Percentiles rank a stretch among this genome's conserved stretches.
These are phyloP conservation scores for Zymoseptoria crescenta DNA, from an alignment of 2,329 filamentous ascomycete genomes.

Conservation along the genomic window DNA sequence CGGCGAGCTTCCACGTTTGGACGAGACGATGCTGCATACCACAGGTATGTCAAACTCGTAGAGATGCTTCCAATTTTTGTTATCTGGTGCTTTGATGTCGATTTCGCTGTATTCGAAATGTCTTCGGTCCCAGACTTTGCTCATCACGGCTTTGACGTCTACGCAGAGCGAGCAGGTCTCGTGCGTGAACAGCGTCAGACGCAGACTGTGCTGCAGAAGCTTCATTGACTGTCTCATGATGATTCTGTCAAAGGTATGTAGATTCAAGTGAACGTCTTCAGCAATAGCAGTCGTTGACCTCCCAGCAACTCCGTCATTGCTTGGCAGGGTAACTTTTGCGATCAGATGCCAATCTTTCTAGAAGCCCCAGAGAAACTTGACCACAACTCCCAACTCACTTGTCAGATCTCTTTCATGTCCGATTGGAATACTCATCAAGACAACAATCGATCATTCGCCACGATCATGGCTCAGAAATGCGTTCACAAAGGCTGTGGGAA, in stretches of 20 bases:
- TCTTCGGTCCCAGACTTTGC: slow-evolving; percentile 57
- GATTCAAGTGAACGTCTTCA: background rate
- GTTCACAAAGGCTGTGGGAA: slow-evolving; percentile 96
- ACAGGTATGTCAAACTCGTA: slow-evolving; percentile 81
- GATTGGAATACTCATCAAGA: background rate
- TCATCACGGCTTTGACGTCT: slow-evolving; percentile 60
- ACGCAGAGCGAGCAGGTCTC: slow-evolving; percentile 63
- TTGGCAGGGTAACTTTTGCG: background rate
- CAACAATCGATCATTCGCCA: background rate
- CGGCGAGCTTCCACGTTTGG: background rate
- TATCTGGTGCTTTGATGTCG: slow-evolving; percentile 57
- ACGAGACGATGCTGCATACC: slow-evolving; percentile 42
- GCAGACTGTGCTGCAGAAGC: slow-evolving; percentile 16
- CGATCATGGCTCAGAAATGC: slow-evolving; percentile 69
- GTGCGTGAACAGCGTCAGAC: slow-evolving; percentile 65
- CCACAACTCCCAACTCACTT: background rate
- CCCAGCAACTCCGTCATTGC: background rate
- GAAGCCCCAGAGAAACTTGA: background rate
- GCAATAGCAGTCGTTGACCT: background rate
- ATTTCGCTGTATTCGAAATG: slow-evolving; percentile 64
- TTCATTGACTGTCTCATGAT: background rate
- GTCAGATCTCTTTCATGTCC: background rate
- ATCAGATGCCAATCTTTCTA: background rate
- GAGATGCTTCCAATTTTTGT: slow-evolving; percentile 59
- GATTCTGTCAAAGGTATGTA: background rate